phyloP scores from a whole-genome alignment of 2,329 filamentous ascomycete species.

The Diaporthe sp. region DNA sequence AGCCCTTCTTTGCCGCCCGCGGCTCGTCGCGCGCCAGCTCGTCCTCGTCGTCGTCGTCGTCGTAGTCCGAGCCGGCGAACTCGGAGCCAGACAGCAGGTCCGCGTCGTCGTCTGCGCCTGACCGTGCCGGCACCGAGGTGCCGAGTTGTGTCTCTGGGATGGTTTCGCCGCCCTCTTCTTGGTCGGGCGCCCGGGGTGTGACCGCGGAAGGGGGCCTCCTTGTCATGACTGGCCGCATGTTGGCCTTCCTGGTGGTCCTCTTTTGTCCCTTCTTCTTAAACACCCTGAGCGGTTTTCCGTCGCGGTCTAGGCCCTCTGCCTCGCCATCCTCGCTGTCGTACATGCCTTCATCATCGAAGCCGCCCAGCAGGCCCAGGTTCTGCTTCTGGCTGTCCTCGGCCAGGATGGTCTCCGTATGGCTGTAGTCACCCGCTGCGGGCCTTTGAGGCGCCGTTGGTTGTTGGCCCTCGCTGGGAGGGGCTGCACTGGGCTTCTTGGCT shows the following conservation, averaged over 20 bases:
- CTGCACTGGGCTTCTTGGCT: constrained; percentile 31
- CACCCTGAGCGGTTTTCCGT: constrained; percentile 71
- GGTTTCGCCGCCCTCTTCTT: constrained; percentile 55
- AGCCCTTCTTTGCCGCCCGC: neutral
- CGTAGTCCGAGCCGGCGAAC: constrained; percentile 52
- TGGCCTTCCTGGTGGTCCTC: constrained; percentile 78
- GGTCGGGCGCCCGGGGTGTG: constrained; percentile 48
- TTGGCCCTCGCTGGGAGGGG: neutral
- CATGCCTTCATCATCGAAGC: constrained; percentile 73
- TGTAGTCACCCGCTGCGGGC: neutral
- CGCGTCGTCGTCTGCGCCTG: constrained; percentile 44
- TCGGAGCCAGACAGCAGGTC: constrained; percentile 57
- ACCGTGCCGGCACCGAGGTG: constrained; percentile 32
- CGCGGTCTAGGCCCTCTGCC: constrained; percentile 59
- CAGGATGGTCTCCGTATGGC: constrained; percentile 52
- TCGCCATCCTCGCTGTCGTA: constrained; percentile 70
- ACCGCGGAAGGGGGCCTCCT: constrained; percentile 60
- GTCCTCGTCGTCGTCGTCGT: constrained; percentile 51
- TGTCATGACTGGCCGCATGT: constrained; percentile 68
- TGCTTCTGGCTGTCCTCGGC: constrained; percentile 59
- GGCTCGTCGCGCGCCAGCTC: constrained; percentile 52
- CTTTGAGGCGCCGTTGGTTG: neutral
- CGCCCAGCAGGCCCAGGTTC: constrained; percentile 64
- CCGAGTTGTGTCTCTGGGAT: constrained; percentile 56
- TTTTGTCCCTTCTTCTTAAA: constrained; percentile 91